These are phyloP conservation scores for Suillus alpinus DNA, from an alignment of 768 basidiomycete species.

Conservation along the genomic window DNA sequence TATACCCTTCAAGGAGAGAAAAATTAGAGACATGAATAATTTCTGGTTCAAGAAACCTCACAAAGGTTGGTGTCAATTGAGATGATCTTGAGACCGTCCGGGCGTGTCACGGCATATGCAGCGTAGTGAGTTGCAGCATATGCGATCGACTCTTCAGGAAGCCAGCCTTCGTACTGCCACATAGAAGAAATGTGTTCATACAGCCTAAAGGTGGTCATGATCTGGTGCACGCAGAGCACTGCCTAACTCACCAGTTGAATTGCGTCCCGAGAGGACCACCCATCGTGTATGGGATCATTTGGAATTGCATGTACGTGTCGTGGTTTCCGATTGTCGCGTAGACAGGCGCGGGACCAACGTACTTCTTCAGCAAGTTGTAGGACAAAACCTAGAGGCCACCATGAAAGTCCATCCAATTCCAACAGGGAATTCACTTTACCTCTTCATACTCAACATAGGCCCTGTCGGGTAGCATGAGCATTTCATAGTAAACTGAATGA, in stretches of 20 bases:
- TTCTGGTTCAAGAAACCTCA: slow-evolving; percentile 18
- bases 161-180: slow-evolving; percentile 47
- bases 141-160: slow-evolving; percentile 34
- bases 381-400: slow-evolving; percentile 42
- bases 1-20: slow-evolving; percentile 26
- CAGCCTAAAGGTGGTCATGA: slow-evolving; percentile 32
- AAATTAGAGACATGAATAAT: not conserved
- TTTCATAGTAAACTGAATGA: not conserved
- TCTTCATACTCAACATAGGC: slow-evolving; percentile 60
- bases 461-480: slow-evolving; percentile 27
- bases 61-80: slow-evolving; percentile 52
- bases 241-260: slow-evolving; percentile 39
- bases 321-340: slow-evolving; percentile 75
- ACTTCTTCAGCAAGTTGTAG: slow-evolving; percentile 59
- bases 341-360: slow-evolving; percentile 59
- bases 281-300: slow-evolving; percentile 40
- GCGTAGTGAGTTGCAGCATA: slow-evolving; percentile 46
- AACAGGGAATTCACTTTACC: slow-evolving; percentile 30
- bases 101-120: slow-evolving; percentile 42
- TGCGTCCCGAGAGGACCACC: slow-evolving; percentile 33
- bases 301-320: slow-evolving; percentile 49
- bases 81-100: slow-evolving; percentile 46
- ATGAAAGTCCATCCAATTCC: slow-evolving; percentile 1
- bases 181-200: slow-evolving; percentile 46
- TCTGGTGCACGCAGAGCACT: not conserved